Evolutionary conservation across 352 stramenopile genomes (phyloP).

Genomic region (Phytopythium litorale): DNA sequence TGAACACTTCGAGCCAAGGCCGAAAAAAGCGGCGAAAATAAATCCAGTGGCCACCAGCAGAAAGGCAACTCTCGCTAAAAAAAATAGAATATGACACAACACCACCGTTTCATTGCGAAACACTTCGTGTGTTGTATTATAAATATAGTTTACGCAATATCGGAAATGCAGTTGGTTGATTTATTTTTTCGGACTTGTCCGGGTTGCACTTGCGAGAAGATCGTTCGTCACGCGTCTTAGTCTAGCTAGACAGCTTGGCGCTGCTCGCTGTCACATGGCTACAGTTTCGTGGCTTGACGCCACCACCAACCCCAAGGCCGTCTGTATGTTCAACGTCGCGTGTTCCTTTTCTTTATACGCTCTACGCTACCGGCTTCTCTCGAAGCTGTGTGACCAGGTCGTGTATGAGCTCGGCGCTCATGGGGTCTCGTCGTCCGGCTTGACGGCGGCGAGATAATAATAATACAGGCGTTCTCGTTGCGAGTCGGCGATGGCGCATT

Average conservation of each 20-base stretch:
- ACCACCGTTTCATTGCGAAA: not conserved
- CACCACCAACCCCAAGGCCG: not conserved
- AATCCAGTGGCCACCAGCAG: constrained; percentile 1
- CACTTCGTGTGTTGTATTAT: no score
- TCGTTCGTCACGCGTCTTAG: not conserved
- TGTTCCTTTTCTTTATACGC: not conserved
- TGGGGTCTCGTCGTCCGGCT: not conserved
- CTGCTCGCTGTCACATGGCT: not conserved
- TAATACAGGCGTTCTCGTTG: not conserved
- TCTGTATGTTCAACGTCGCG: not conserved
- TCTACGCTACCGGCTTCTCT: not conserved
- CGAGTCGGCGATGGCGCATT: not conserved
- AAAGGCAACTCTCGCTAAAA: not conserved
- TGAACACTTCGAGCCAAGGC: not conserved
- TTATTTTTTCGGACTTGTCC: not conserved
- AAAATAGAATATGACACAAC: not conserved
- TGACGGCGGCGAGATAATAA: not conserved
- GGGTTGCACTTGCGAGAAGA: not conserved
- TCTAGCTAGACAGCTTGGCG: no score
- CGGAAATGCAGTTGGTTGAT: not conserved
- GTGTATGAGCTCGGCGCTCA: not conserved
- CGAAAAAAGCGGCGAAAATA: constrained; percentile 2
- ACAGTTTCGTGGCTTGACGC: not conserved
- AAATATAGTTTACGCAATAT: not conserved
- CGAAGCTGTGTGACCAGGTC: not conserved